These are phyloP conservation scores for Lipomyces yamanashiensis DNA, from an alignment of 805 yeast genomes.

Conservation along the genomic window DNA sequence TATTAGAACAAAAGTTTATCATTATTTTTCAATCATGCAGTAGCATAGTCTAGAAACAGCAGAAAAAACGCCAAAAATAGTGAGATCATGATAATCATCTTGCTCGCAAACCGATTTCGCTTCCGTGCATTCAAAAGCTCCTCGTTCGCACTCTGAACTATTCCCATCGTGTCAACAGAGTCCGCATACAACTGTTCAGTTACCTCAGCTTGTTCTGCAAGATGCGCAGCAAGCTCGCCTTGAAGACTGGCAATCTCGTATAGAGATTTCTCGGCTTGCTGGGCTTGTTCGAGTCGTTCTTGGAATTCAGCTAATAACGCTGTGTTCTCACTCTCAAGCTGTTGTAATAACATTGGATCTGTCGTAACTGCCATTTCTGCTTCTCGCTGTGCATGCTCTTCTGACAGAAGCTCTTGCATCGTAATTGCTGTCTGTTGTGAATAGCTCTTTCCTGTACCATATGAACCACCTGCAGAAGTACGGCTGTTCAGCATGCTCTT, in stretches of 20 bases:
- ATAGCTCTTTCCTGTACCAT: not conserved
- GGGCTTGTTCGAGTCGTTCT: conserved; percentile 46
- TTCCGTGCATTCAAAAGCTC: conserved; percentile 70
- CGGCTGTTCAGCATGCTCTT: conserved; percentile 31
- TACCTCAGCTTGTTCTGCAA: conserved; percentile 71
- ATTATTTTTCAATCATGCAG: not conserved
- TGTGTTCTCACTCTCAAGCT: conserved; percentile 45
- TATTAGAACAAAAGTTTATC: not conserved
- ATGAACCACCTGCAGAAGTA: not conserved
- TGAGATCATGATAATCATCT: conserved; percentile 59
- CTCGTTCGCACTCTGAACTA: conserved; percentile 72
- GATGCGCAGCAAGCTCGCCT: conserved; percentile 72
- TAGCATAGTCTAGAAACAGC: conserved; percentile 46
- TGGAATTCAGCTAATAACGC: conserved; percentile 47
- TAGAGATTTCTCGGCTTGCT: conserved; percentile 48
- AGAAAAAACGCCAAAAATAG: conserved; percentile 60
- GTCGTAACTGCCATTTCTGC: not conserved
- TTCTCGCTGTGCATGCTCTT: not conserved
- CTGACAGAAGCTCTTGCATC: conserved; percentile 6
- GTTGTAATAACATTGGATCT: conserved; percentile 38
- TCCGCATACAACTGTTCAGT: conserved; percentile 66
- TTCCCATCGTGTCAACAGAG: conserved; percentile 67
- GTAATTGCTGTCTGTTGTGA: conserved; percentile 6
- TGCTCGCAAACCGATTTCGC: conserved; percentile 65
- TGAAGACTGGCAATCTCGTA: conserved; percentile 75